Evolutionary conservation across 1,284 basidiomycete genomes (phyloP).

Genomic region (Pisolithus thermaeus): DNA sequence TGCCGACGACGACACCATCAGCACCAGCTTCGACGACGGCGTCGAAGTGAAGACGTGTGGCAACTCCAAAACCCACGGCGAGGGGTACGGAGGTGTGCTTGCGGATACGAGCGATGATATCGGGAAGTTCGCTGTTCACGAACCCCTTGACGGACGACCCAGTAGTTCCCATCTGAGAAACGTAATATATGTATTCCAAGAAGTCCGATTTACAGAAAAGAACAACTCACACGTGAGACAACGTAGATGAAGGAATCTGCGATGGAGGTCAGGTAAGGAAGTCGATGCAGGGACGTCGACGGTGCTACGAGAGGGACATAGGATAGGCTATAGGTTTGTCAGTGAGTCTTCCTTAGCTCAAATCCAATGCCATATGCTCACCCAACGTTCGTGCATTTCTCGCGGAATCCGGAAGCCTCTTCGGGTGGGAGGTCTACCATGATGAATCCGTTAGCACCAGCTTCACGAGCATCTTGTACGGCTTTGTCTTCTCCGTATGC

Average conservation of each 20-base stretch:
- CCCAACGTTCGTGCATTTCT: conserved; percentile 79
- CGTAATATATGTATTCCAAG: neutral
- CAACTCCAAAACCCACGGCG: conserved; percentile 93
- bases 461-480: conserved; percentile 80
- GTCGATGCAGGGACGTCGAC: conserved; percentile 82
- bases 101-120: conserved; percentile 70
- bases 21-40: conserved; percentile 80
- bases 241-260: conserved; percentile 98
- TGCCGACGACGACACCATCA: conserved; percentile 92
- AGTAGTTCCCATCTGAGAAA: conserved; percentile 88
- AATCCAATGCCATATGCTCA: conserved; percentile 36
- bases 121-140: conserved; percentile 74
- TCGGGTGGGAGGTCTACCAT: conserved; percentile 97
- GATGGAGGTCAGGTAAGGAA: conserved; percentile 87
- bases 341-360: conserved; percentile 1
- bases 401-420: conserved; percentile 87
- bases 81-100: conserved; percentile 74
- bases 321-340: conserved; percentile 61
- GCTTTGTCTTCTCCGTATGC: conserved; percentile 95
- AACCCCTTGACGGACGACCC: conserved; percentile 77
- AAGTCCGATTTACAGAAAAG: neutral
- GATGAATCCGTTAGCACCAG: conserved; percentile 96
- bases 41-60: conserved; percentile 87
- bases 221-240: conserved; percentile 70
- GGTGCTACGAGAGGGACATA: conserved; percentile 97